A percentile compares a stretch with the other conserved stretches of the same genome.
Conservation (phyloP, 495 filamentous ascomycete species). For the Penicillium crystallinum region DNA sequence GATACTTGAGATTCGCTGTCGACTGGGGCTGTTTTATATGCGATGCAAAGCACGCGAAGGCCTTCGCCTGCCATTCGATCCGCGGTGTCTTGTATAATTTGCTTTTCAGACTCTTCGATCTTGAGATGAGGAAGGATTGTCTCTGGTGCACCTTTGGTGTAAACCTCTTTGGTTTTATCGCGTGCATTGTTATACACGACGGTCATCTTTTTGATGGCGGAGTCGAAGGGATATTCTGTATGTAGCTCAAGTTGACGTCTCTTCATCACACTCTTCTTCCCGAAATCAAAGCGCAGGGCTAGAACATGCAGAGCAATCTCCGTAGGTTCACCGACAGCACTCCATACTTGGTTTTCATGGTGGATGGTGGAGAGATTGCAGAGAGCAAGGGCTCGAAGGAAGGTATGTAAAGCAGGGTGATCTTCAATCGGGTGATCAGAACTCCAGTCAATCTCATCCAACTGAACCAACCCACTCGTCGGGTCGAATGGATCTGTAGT, state of each 20-base stretch:
- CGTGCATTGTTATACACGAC: slow-evolving; percentile 53
- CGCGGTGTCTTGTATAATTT: slow-evolving; percentile 55
- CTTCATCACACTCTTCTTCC: slow-evolving; percentile 50
- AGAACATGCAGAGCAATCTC: slow-evolving; percentile 82
- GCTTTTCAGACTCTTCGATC: slow-evolving; percentile 42
- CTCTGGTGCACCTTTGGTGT: slow-evolving; percentile 65
- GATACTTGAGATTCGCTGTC: slow-evolving; percentile 21
- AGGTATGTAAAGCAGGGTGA: slow-evolving; percentile 48
- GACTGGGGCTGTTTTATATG: slow-evolving; percentile 41
- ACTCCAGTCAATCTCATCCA: slow-evolving; percentile 32
- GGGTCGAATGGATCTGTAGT: slow-evolving; percentile 55
- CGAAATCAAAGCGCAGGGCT: slow-evolving; percentile 61
- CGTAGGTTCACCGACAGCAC: slow-evolving; percentile 74
- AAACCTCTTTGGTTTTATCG: slow-evolving; percentile 46
- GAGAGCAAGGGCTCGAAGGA: slow-evolving; percentile 66
- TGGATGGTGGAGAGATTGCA: slow-evolving; percentile 73
- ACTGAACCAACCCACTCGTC: slow-evolving; percentile 56
- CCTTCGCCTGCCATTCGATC: slow-evolving; percentile 65
- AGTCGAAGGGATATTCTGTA: slow-evolving; percentile 78
- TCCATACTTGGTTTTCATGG: slow-evolving; percentile 50
- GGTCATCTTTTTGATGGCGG: slow-evolving; percentile 77
- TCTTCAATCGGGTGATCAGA: slow-evolving; percentile 16
- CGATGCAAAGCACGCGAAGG: slow-evolving; percentile 76
- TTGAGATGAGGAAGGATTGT: slow-evolving; percentile 54
- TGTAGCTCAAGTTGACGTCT: slow-evolving; percentile 56